Conservation (phyloP, 176 grass and related monocot genomes). For the Coix lacrymajobi region DNA sequence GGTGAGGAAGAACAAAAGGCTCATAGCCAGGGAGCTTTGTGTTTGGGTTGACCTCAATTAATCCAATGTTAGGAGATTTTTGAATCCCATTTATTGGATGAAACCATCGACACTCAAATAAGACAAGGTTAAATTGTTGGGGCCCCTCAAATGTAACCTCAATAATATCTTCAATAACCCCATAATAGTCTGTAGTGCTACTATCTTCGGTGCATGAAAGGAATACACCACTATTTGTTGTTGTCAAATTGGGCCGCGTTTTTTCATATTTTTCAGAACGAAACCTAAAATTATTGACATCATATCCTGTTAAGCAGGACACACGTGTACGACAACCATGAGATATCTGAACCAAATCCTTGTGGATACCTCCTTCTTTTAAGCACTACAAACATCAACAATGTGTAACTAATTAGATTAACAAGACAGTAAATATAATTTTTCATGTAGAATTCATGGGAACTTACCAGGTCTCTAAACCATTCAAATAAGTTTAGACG, state of each 20-base stretch:
- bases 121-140: not conserved
- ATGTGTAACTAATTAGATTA: too few relatives aligned
- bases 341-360: not conserved
- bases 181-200: not conserved
- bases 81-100: not conserved
- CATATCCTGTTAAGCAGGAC: not conserved
- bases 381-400: too few relatives aligned
- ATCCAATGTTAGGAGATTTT: not conserved
- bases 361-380: not conserved
- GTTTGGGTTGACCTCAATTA: not conserved
- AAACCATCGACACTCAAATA: slow-evolving; percentile 1
- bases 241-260: not conserved
- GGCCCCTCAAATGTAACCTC: too few relatives aligned
- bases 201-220: not conserved
- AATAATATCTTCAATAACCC: too few relatives aligned
- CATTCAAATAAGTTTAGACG: too few relatives aligned
- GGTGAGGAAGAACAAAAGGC: not conserved
- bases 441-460: too few relatives aligned
- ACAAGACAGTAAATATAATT: too few relatives aligned
- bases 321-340: not conserved
- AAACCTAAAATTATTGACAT: too few relatives aligned
- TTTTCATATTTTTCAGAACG: too few relatives aligned
- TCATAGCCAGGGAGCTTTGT: not conserved
- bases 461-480: too few relatives aligned
- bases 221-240: not conserved